These are phyloP conservation scores for Lindgomyces ingoldianus DNA, from an alignment of 495 filamentous ascomycete genomes.

Conservation along the genomic window DNA sequence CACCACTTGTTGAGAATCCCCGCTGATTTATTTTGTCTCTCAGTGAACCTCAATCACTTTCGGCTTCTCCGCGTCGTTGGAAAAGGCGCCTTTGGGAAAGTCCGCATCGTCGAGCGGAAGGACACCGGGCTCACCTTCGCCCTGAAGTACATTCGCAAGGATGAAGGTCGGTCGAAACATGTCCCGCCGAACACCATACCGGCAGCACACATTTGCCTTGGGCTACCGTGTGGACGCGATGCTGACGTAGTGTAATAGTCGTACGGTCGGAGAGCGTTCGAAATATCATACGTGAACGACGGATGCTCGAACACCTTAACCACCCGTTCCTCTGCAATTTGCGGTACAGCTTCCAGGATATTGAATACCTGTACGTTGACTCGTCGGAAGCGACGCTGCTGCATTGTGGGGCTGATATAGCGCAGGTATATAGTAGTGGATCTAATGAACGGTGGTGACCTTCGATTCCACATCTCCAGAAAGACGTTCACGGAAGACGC, in stretches of 20 bases:
- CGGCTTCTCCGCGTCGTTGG: conserved; percentile 92
- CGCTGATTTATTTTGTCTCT: neutral
- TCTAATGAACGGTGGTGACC: conserved; percentile 95
- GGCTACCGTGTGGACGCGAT: conserved; percentile 1
- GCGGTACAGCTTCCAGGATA: conserved; percentile 98
- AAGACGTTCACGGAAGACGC: conserved; percentile 98
- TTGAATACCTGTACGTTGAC: conserved; percentile 87
- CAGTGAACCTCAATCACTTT: conserved; percentile 98
- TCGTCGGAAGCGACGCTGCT: neutral
- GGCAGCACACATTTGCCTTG: conserved; percentile 9
- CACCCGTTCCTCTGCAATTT: conserved; percentile 98
- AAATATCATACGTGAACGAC: conserved; percentile 94
- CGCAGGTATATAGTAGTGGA: conserved; percentile 96
- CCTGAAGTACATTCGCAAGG: conserved; percentile 97
- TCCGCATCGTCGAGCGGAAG: conserved; percentile 96
- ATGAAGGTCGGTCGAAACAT: conserved; percentile 72
- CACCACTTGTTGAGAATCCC: too few species aligned
- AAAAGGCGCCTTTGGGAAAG: conserved; percentile 97
- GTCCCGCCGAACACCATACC: too few species aligned
- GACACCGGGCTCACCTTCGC: conserved; percentile 93
- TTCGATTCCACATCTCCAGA: conserved; percentile 96
- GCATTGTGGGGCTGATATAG: conserved; percentile 14
- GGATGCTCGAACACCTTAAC: conserved; percentile 97
- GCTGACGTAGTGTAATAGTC: conserved; percentile 58
- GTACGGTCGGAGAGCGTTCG: conserved; percentile 96